Conservation (phyloP, 441 rosid species). For the Croton laevigatus region DNA sequence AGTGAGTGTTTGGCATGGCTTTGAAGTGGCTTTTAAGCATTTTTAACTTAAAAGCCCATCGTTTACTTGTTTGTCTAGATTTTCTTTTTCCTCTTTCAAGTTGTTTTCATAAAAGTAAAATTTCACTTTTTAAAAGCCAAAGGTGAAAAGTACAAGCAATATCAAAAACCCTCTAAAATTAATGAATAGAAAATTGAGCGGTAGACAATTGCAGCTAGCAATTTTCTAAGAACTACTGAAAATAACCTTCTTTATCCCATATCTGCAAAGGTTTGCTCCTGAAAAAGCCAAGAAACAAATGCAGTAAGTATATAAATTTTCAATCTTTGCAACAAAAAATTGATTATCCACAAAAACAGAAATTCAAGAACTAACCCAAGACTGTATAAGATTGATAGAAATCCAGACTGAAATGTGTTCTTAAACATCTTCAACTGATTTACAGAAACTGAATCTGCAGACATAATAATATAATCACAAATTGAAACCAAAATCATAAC, state of each 20-base stretch:
- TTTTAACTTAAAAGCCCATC: too few species aligned
- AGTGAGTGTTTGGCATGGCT: too few species aligned
- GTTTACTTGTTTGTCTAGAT: too few species aligned
- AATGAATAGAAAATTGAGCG: neutral
- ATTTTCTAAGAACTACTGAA: neutral
- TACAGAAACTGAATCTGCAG: constrained; percentile 8
- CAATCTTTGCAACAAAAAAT: neutral
- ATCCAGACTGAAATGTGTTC: constrained; percentile 97
- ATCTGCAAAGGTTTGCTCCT: constrained; percentile 97
- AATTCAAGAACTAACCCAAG: constrained; percentile 51
- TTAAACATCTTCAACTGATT: constrained; percentile 79
- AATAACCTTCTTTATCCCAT: constrained; percentile 93
- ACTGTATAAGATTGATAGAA: constrained; percentile 85
- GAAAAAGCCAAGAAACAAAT: constrained; percentile 21
- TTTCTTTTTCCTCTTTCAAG: too few species aligned
- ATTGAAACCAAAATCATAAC: neutral
- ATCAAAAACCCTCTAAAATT: neutral
- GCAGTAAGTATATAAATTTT: neutral
- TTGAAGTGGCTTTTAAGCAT: too few species aligned
- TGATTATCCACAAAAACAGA: neutral
- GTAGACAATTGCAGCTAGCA: neutral
- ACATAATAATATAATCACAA: neutral
- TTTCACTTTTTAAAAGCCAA: neutral
- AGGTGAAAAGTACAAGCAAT: neutral
- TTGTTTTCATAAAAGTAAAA: too few species aligned